These are phyloP conservation scores for Coprinopsis sp. DNA, from an alignment of 768 basidiomycete species.

Conservation along the genomic window DNA sequence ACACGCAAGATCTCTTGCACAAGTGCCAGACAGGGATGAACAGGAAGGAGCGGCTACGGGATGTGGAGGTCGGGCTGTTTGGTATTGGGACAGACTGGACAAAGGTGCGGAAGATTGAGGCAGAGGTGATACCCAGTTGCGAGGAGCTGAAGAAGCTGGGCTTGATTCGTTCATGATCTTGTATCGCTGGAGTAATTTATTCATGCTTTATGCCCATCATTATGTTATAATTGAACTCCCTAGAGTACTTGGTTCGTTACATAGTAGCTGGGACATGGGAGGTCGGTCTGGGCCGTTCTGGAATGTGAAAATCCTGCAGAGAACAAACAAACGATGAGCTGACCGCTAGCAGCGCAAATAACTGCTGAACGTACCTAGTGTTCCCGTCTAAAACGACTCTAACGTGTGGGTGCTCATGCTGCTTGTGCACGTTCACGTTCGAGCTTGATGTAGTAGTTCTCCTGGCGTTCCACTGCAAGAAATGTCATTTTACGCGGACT, in stretches of 20 bases:
- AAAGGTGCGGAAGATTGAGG: conserved; percentile 70
- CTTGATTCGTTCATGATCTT: conserved; percentile 30
- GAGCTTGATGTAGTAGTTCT: conserved; percentile 82
- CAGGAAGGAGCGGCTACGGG: conserved; percentile 62
- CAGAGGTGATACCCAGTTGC: conserved; percentile 70
- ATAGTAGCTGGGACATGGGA: background rate
- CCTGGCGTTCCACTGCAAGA: conserved; percentile 70
- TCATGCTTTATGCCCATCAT: conserved; percentile 8
- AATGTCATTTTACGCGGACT: background rate
- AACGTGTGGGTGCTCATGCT: background rate
- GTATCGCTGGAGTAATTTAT: conserved; percentile 19
- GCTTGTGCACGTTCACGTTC: conserved; percentile 50
- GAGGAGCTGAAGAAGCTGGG: conserved; percentile 69
- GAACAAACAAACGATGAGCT: background rate
- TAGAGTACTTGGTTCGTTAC: background rate
- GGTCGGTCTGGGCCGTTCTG: conserved; percentile 9
- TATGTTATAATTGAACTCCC: conserved; percentile 4
- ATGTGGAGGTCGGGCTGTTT: conserved; percentile 80
- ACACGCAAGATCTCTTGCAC: conserved; percentile 63
- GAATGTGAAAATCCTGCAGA: conserved; percentile 7
- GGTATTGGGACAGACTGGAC: conserved; percentile 93
- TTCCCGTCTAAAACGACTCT: background rate
- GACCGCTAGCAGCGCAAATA: background rate
- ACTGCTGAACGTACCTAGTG: too few relatives aligned
- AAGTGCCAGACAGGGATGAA: conserved; percentile 71